phyloP scores from a whole-genome alignment of 805 yeast genomes.

The Yarrowia hollandica region DNA sequence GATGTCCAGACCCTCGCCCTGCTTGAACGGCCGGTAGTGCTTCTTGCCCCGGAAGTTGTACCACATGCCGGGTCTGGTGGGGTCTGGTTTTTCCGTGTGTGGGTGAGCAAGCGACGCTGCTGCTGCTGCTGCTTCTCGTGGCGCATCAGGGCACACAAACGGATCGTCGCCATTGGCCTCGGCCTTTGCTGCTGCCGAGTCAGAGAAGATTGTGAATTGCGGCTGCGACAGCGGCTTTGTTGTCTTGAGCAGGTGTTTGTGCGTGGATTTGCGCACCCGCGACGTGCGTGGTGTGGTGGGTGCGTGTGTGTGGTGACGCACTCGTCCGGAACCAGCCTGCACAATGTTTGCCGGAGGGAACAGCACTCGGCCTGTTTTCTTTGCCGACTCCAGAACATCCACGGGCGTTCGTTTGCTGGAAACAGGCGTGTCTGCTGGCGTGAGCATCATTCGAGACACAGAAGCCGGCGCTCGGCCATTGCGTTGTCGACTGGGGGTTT shows the following conservation, averaged over 20 bases:
- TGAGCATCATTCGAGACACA: conserved; percentile 3
- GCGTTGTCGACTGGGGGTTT: background rate
- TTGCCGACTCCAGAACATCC: conserved; percentile 14
- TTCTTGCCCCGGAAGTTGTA: conserved; percentile 21
- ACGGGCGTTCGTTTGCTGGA: conserved; percentile 8
- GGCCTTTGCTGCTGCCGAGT: background rate
- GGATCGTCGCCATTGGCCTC: conserved; percentile 20
- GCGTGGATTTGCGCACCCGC: background rate
- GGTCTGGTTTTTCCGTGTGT: conserved; percentile 9
- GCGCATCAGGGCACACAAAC: conserved; percentile 20
- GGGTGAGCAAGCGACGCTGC: background rate
- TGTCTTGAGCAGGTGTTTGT: conserved; percentile 8
- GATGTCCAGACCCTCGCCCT: conserved; percentile 19
- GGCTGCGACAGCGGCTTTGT: background rate
- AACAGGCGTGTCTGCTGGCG: conserved; percentile 13
- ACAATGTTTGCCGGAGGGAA: conserved; percentile 14
- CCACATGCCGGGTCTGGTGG: conserved; percentile 19
- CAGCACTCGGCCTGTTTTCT: conserved; percentile 18
- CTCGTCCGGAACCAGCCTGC: conserved; percentile 22
- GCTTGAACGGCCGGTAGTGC: conserved; percentile 25
- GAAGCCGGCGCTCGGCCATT: background rate
- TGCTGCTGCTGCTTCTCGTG: background rate
- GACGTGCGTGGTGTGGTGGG: conserved; percentile 17
- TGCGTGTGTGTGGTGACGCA: background rate
- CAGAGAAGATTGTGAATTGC: conserved; percentile 8